A percentile compares a stretch with the other conserved stretches of the same genome.
Evolutionary conservation across 2,329 filamentous ascomycete genomes (phyloP).

Genomic region (Aspergillus fumigatus): DNA sequence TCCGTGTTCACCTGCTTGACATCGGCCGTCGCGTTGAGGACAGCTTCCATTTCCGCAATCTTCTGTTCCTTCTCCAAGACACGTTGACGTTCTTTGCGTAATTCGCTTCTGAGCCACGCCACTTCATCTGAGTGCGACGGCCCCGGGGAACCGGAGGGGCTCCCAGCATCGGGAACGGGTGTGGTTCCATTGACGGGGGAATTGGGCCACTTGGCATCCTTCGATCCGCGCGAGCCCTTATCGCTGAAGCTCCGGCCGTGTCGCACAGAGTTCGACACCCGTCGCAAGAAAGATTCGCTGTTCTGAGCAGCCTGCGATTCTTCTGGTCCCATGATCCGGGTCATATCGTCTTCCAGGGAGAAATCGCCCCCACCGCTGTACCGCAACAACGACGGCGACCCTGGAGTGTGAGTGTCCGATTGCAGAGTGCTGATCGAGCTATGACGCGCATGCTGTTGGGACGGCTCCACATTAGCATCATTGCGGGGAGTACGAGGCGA

Average conservation of each 20-base stretch:
- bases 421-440: constrained; percentile 46
- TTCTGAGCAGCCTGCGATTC: constrained; percentile 47
- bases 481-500: constrained; percentile 47
- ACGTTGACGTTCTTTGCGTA: constrained; percentile 77
- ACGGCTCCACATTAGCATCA: constrained; percentile 32
- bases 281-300: constrained; percentile 74
- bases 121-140: constrained; percentile 53
- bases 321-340: constrained; percentile 75
- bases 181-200: constrained; percentile 55
- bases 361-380: constrained; percentile 80
- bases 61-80: constrained; percentile 81
- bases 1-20: constrained; percentile 80
- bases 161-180: constrained; percentile 61
- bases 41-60: constrained; percentile 69
- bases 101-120: constrained; percentile 62
- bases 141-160: constrained; percentile 60
- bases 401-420: constrained; percentile 37
- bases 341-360: constrained; percentile 93
- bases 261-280: constrained; percentile 88
- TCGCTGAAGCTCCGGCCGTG: constrained; percentile 87
- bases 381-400: constrained; percentile 64
- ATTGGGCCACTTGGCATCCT: constrained; percentile 66
- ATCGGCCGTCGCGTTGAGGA: constrained; percentile 55
- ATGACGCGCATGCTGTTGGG: constrained; percentile 34
- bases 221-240: constrained; percentile 51